phyloP scores from a whole-genome alignment of 2,329 filamentous ascomycete genomes.

The Colletotrichum trifolii region DNA sequence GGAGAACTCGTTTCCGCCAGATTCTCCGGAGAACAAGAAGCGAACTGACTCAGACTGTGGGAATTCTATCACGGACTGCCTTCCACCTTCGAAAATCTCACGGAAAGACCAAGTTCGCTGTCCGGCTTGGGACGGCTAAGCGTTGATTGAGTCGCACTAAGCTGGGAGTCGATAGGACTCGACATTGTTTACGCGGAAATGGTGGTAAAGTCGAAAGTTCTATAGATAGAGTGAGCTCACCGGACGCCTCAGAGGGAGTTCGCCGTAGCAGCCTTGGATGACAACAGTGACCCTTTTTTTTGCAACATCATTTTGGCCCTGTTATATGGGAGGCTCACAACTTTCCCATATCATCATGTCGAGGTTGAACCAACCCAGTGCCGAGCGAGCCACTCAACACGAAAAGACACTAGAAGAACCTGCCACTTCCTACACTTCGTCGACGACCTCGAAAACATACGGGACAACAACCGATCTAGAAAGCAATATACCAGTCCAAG shows the following conservation, averaged over 20 bases:
- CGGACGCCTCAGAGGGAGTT: no score
- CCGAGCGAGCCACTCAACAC: no score
- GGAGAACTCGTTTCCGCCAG: neutral
- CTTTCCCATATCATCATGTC: no score
- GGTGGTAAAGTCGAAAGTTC: neutral
- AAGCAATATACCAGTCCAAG: neutral
- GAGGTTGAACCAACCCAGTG: no score
- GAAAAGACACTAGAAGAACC: no score
- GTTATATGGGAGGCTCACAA: no score
- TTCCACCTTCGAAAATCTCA: neutral
- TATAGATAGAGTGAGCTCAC: no score
- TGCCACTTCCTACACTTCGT: neutral
- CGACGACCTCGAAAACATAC: constrained; percentile 1
- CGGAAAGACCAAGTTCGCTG: neutral
- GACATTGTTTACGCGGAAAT: neutral
- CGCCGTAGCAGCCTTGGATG: no score
- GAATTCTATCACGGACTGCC: neutral
- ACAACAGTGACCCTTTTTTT: no score
- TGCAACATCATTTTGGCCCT: no score
- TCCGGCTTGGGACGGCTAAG: constrained; percentile 12
- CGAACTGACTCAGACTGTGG: neutral
- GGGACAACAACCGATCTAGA: neutral
- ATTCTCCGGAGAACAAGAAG: neutral
- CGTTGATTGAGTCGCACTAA: neutral
- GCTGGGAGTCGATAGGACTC: neutral